These are phyloP conservation scores for Pythium myriotylum DNA, from an alignment of 352 stramenopile species.

Conservation along the genomic window DNA sequence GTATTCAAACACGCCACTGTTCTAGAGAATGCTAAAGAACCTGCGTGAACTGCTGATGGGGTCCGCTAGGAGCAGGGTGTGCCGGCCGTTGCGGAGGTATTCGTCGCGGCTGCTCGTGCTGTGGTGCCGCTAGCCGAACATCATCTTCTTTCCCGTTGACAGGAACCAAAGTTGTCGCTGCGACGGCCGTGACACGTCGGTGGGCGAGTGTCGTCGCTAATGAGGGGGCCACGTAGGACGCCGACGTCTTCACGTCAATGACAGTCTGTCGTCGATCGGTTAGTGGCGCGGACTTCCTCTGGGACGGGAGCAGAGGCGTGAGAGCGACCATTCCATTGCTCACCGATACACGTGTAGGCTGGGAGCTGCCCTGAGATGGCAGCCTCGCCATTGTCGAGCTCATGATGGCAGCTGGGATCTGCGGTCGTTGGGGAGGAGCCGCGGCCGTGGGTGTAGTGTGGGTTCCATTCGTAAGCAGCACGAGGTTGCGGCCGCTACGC, in stretches of 20 bases:
- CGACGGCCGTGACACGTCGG: neutral
- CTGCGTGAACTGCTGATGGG: slow-evolving; percentile 9
- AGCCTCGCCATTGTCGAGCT: slow-evolving; percentile 6
- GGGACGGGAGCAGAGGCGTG: slow-evolving; percentile 19
- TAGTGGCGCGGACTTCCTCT: neutral
- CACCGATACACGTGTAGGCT: slow-evolving; percentile 19
- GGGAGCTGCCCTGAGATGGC: slow-evolving; percentile 17
- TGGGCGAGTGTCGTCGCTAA: neutral
- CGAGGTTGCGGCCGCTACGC: slow-evolving; percentile 50
- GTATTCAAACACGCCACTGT: neutral
- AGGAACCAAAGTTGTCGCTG: neutral
- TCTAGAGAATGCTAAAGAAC: slow-evolving; percentile 12
- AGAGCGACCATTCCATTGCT: slow-evolving; percentile 46
- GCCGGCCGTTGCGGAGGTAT: slow-evolving; percentile 24
- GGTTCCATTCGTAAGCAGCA: slow-evolving; percentile 26
- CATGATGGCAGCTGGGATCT: slow-evolving; percentile 6
- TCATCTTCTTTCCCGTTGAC: slow-evolving; percentile 32
- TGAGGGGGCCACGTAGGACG: neutral
- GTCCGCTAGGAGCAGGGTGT: neutral
- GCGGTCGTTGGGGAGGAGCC: neutral
- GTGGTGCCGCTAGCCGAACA: slow-evolving; percentile 6
- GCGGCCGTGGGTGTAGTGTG: neutral
- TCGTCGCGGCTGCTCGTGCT: slow-evolving; percentile 5
- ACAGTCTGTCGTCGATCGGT: slow-evolving; percentile 23
- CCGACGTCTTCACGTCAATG: slow-evolving; percentile 7